Evolutionary conservation across 1,284 basidiomycete genomes (phyloP).

Genomic region (Neolentinus lepideus): DNA sequence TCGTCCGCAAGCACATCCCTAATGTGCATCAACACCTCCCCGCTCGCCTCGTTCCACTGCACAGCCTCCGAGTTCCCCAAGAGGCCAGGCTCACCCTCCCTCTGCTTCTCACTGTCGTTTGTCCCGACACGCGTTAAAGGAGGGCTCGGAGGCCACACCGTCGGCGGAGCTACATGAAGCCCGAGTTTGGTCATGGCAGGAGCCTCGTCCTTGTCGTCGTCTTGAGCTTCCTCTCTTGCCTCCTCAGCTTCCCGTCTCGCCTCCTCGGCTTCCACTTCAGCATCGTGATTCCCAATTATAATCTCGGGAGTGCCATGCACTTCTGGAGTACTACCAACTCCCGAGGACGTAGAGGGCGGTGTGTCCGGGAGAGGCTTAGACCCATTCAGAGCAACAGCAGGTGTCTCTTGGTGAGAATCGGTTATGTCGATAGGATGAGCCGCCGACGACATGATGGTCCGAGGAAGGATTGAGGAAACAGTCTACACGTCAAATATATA

Average conservation of each 20-base stretch:
- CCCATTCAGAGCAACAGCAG: not conserved
- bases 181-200: not conserved
- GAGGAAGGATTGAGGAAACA: not conserved
- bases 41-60: not conserved
- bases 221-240: too few relatives aligned
- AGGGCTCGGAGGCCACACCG: constrained; percentile 13
- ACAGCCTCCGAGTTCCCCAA: not conserved
- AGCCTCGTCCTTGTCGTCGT: not conserved
- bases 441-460: not conserved
- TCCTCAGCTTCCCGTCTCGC: not conserved
- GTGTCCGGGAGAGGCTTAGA: not conserved
- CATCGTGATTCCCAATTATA: not conserved
- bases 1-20: constrained; percentile 1
- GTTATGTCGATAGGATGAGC: not conserved
- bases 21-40: not conserved
- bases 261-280: not conserved
- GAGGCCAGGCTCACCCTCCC: too few relatives aligned
- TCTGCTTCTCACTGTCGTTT: not conserved
- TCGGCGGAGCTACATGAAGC: not conserved
- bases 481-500: not conserved
- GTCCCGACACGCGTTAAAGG: constrained; percentile 15
- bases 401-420: not conserved
- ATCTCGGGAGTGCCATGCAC: not conserved
- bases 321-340: not conserved
- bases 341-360: not conserved